Conservation (phyloP, 805 yeast genomes). For the Zygoascus ofunaensis region DNA sequence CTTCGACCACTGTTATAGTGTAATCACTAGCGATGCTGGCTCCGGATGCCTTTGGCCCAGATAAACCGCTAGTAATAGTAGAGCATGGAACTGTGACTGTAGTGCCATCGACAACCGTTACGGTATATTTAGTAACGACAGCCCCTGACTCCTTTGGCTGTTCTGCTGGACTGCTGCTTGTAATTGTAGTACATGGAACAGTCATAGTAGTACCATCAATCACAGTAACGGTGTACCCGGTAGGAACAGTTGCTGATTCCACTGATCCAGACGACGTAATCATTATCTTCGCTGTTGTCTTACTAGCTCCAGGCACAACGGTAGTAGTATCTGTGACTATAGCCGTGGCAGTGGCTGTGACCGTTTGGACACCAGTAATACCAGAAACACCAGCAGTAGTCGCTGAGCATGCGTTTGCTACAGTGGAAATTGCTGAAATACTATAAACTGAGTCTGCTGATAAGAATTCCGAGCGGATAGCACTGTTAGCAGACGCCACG, state of each 20-base stretch:
- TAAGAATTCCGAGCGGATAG: slow-evolving; percentile 19
- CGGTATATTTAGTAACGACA: background rate
- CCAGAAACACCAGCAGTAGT: slow-evolving; percentile 4
- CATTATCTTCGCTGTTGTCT: slow-evolving; percentile 1
- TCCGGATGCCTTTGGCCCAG: background rate
- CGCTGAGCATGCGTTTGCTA: slow-evolving; percentile 11
- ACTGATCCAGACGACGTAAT: slow-evolving; percentile 2
- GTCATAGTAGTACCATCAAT: background rate
- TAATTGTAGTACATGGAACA: background rate
- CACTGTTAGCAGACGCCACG: slow-evolving; percentile 19
- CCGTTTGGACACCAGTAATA: background rate
- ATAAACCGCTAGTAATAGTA: background rate
- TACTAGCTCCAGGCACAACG: slow-evolving; percentile 3
- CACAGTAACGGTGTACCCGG: background rate
- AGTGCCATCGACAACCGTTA: background rate
- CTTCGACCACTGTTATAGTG: too few species aligned
- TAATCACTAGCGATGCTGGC: too few species aligned
- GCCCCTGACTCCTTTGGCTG: too few species aligned
- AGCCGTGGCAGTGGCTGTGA: background rate
- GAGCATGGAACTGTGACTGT: slow-evolving; percentile 6
- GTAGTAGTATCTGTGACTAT: slow-evolving; percentile 3
- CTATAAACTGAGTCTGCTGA: slow-evolving; percentile 20
- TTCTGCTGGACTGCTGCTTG: background rate
- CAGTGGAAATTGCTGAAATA: slow-evolving; percentile 21
- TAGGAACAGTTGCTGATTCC: background rate